These are phyloP conservation scores for Colletotrichum gigasporum DNA, from an alignment of 2,329 filamentous ascomycete genomes.

Conservation along the genomic window DNA sequence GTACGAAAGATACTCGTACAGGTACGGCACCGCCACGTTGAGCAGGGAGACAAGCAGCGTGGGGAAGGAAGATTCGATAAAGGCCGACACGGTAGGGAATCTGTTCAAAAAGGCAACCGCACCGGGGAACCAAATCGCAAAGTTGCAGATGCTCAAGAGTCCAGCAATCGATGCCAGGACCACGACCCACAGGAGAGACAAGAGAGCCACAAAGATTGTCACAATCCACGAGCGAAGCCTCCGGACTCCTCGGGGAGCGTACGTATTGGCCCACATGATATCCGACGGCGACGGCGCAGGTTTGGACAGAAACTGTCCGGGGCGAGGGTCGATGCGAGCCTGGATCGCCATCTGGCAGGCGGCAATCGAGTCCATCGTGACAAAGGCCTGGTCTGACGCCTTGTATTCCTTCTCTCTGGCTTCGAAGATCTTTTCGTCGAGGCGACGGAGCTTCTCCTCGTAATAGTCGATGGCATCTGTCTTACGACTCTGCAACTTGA, in stretches of 20 bases:
- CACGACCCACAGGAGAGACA: slow-evolving; percentile 89
- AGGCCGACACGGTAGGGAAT: slow-evolving; percentile 76
- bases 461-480: slow-evolving; percentile 96
- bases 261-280: slow-evolving; percentile 96
- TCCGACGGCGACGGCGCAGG: slow-evolving; percentile 89
- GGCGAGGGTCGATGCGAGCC: slow-evolving; percentile 89
- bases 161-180: slow-evolving; percentile 83
- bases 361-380: slow-evolving; percentile 96
- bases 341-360: slow-evolving; percentile 96
- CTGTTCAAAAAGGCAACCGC: slow-evolving; percentile 73
- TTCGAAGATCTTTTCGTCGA: slow-evolving; percentile 78
- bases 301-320: slow-evolving; percentile 85
- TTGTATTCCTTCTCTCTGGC: slow-evolving; percentile 80
- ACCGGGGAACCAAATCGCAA: slow-evolving; percentile 75
- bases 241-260: slow-evolving; percentile 77
- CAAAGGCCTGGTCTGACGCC: slow-evolving; percentile 87
- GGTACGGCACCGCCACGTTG: slow-evolving; percentile 88
- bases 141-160: slow-evolving; percentile 82
- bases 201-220: slow-evolving; percentile 81
- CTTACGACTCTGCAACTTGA: slow-evolving; percentile 75
- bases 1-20: slow-evolving; percentile 94
- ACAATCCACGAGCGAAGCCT: slow-evolving; percentile 85
- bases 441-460: slow-evolving; percentile 80
- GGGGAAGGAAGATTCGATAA: slow-evolving; percentile 88
- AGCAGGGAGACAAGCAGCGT: slow-evolving; percentile 87